Evolutionary conservation across 192 early-diverging fungal species (phyloP), one percentile per base, ranked within the genome.

Genomic region (Pilaira anomala): DNA sequence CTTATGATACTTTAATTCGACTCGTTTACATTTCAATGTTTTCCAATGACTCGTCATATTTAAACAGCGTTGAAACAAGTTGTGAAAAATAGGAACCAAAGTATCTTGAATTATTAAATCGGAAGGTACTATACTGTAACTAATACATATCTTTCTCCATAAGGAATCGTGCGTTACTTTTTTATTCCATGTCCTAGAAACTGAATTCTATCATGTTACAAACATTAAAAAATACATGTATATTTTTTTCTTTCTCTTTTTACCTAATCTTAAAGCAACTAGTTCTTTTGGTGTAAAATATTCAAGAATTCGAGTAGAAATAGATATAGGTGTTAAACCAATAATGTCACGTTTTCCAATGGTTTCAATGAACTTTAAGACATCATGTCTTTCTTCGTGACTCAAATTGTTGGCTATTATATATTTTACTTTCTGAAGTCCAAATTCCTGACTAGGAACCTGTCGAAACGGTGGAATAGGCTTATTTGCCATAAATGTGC

Each of bases 181-280:
- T 52, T 19, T 11, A 52, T 63, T 63, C 62, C 62, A 63, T 1
- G 8, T 11, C n/a, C 62, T 28, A n/a, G 62, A 63, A 12, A 63
- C 62, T 63, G 42, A 48, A 2, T 7, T 3, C 12, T 3, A 26
- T 4, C 6, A 53, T 3, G 25, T 7, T 26, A 24, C 7, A 26
- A 26, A 53, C 7, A 12, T 7, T 9, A 7, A 53, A 28, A 48
- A 3, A 48, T 5, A 48, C 7, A 21, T 26, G 7, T 54, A 8
- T 3, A 9, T 12, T 12, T 12, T 8, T 40, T 5, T 40, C 5
- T 40, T 40, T 40, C 39, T 8, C 12, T 40, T 8, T 16, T 48
- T 63, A 52, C 62, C 62, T 52, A 30, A 11, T 39, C 62, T 36
- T 40, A 63, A 12, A 18, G 22, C 11, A 33, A 33, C 51, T 13